phyloP scores from a whole-genome alignment of 495 filamentous ascomycete genomes.

The Recurvomyces mirabilis region DNA sequence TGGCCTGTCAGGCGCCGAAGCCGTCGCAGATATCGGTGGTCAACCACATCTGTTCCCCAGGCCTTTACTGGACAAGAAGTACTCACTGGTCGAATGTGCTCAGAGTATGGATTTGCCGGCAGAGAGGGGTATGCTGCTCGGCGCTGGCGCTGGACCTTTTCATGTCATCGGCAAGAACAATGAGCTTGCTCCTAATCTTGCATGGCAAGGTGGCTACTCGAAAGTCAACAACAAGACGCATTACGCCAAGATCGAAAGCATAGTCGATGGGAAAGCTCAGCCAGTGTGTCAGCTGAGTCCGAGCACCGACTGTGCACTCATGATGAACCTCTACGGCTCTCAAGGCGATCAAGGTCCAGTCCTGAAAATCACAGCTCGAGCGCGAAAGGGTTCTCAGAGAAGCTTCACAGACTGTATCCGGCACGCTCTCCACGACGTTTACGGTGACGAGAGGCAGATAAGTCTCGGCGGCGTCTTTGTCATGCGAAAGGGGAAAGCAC shows the following conservation, averaged over 20 bases:
- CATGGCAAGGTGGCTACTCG: slow-evolving; percentile 6
- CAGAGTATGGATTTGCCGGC: slow-evolving; percentile 5
- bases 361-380: slow-evolving; percentile 13
- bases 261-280: not conserved
- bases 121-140: slow-evolving; percentile 11
- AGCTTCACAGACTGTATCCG: slow-evolving; percentile 18
- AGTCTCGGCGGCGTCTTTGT: slow-evolving; percentile 16
- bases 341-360: slow-evolving; percentile 5
- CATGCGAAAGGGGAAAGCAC: slow-evolving; percentile 9
- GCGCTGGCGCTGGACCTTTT: slow-evolving; percentile 17
- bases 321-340: slow-evolving; percentile 18
- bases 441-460: slow-evolving; percentile 6
- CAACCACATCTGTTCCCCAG: slow-evolving; percentile 19
- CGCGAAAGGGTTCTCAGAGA: slow-evolving; percentile 9
- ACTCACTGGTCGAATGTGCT: slow-evolving; percentile 12
- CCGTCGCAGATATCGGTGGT: slow-evolving; percentile 17
- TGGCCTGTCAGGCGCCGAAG: slow-evolving; percentile 13
- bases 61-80: slow-evolving; percentile 12
- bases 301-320: slow-evolving; percentile 16
- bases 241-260: slow-evolving; percentile 4
- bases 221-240: slow-evolving; percentile 7
- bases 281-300: slow-evolving; percentile 3
- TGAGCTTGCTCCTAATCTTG: slow-evolving; percentile 15
- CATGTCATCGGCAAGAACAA: slow-evolving; percentile 9
- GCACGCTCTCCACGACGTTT: slow-evolving; percentile 2